Conservation (phyloP, 2,329 filamentous ascomycete species). For the Tolypocladium endophyticum region DNA sequence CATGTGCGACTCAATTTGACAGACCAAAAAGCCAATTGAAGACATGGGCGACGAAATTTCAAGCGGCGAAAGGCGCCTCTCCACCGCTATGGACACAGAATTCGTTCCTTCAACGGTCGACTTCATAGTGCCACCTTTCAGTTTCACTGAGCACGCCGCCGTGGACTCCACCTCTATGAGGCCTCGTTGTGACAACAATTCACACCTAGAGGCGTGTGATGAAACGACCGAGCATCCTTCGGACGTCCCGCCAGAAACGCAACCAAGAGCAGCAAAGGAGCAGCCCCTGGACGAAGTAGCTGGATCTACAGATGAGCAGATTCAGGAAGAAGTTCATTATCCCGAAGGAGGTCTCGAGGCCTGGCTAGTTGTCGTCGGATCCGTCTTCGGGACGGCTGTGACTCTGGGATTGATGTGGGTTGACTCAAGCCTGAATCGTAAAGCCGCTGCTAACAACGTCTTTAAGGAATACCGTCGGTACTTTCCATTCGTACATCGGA, state of each 20-base stretch:
- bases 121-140: neutral
- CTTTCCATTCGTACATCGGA: constrained; percentile 65
- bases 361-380: neutral
- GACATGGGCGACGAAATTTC: neutral
- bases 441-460: neutral
- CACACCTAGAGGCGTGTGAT: neutral
- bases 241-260: neutral
- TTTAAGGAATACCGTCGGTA: neutral
- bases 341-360: neutral
- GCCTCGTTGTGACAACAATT: neutral
- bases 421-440: neutral
- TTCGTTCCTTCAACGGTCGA: neutral
- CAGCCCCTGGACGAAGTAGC: neutral
- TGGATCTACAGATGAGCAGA: neutral
- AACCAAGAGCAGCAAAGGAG: neutral
- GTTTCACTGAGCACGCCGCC: neutral
- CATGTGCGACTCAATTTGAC: neutral
- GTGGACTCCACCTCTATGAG: neutral
- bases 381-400: neutral
- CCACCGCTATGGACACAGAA: neutral
- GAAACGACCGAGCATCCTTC: neutral
- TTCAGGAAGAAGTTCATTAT: neutral
- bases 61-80: neutral
- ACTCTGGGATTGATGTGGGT: neutral
- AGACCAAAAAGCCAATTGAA: neutral